Conservation (phyloP, 2,329 filamentous ascomycete species). For the Colletotrichum sp. region DNA sequence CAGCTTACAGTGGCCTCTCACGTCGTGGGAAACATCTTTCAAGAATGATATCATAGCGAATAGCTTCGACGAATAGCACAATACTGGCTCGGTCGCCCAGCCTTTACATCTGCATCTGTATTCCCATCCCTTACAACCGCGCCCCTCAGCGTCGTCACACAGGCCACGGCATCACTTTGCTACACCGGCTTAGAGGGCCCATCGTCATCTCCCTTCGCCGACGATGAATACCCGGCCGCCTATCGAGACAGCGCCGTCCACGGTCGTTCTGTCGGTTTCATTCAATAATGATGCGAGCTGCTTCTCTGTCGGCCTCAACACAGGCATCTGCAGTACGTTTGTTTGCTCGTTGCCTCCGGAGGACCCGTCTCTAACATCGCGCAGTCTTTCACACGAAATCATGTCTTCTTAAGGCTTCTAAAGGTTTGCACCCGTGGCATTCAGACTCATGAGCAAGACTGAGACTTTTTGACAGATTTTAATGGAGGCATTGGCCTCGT, state of each 20-base stretch:
- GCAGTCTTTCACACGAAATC: slow-evolving; percentile 76
- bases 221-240: slow-evolving; percentile 88
- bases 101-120: not conserved
- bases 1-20: not conserved
- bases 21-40: not conserved
- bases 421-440: slow-evolving; percentile 36
- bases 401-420: slow-evolving; percentile 68
- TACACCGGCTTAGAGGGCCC: not conserved
- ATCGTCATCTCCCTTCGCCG: slow-evolving; percentile 1
- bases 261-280: slow-evolving; percentile 79
- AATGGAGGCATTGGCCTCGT: slow-evolving; percentile 82
- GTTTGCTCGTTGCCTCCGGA: not conserved
- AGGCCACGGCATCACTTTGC: not conserved
- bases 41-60: slow-evolving; percentile 13
- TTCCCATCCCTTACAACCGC: not conserved
- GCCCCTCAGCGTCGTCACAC: not conserved
- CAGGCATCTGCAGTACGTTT: slow-evolving; percentile 79
- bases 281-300: slow-evolving; percentile 88
- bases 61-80: not conserved
- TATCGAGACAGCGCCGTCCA: slow-evolving; percentile 78
- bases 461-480: slow-evolving; percentile 60
- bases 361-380: slow-evolving; percentile 28
- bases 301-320: slow-evolving; percentile 86
- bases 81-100: not conserved
- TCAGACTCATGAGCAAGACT: not conserved